These are phyloP conservation scores for Aspergillus indologenus DNA, from an alignment of 495 filamentous ascomycete genomes.

Conservation along the genomic window DNA sequence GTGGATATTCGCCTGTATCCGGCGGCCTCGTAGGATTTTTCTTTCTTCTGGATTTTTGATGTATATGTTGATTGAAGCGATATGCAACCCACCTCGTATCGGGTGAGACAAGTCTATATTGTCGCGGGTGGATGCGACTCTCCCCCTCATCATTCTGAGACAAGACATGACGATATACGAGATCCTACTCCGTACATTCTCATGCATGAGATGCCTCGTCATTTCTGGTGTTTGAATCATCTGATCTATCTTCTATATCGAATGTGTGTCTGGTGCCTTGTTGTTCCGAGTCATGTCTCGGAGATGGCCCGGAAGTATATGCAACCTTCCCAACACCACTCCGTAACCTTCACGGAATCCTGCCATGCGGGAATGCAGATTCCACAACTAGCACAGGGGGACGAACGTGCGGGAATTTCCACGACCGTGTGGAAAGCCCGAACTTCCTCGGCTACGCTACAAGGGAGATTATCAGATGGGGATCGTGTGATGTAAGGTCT, in stretches of 20 bases:
- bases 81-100: background rate
- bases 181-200: background rate
- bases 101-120: background rate
- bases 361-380: background rate
- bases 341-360: background rate
- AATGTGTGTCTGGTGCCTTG: background rate
- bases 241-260: background rate
- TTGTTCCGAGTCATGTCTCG: background rate
- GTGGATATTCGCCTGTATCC: slow-evolving; percentile 37
- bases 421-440: background rate
- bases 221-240: background rate
- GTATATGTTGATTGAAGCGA: background rate
- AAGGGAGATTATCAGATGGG: background rate
- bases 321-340: too few relatives aligned
- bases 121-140: background rate
- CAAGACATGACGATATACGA: background rate
- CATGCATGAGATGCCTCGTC: background rate
- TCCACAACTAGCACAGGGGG: background rate
- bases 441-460: background rate
- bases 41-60: background rate
- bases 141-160: background rate
- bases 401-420: background rate
- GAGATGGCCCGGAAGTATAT: background rate
- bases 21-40: background rate
- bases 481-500: slow-evolving; percentile 1